Base-by-base conservation (phyloP, 805 yeast species). In the Wickerhamiella vanderwaltii region DNA sequence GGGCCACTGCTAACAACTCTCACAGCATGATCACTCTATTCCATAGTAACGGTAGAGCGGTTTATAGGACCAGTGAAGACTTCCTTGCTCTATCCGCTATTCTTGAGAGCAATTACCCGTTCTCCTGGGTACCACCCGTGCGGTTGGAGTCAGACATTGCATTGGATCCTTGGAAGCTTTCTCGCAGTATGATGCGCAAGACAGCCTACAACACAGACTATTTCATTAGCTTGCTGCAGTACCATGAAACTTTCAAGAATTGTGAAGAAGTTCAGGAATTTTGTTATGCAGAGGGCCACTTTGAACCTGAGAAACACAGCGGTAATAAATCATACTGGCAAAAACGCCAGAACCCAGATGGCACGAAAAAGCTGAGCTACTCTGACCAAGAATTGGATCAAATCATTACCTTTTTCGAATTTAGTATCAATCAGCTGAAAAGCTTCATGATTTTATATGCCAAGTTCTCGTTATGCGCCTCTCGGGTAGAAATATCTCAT, bases 171-270 rank as follows among this genome's bases (percentile, higher is more conserved):
- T 54, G 44, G 53, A 59, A 18, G 50, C 58, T 2, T 41, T 61
- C 13, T 49, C 55, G 35, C 46, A 52, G 15, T 45, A 51, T 46
- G 46, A 55, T 23, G 62, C 69, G 25, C 57, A 72, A 26, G 54
- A 75, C 16, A 65, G 67, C 28, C 59, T 63, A 26, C 47, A 19
- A 19, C n/a, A 28, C 78, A 26, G 78, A 78, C 48, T 48, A 68
- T 6, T 60, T 76, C 26, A 52, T 80, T 11, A 57, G 65, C n/a
- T 46, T 76, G 3, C 45, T 60, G 5, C 55, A 60, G 18, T 30
- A 23, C 32, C 74, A 63, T 47, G 61, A 62, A 11, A 55, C 61
- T 3, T 51, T 64, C 13, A 35, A 53, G 4, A 51, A 59, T 3
- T 63, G 66, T 45, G 68, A 60, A 24, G 48, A 66, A 7, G 29